Evolutionary conservation across 441 rosid genomes (phyloP), one percentile per base, ranked within the genome.

Genomic region (Pelargonium australe): DNA sequence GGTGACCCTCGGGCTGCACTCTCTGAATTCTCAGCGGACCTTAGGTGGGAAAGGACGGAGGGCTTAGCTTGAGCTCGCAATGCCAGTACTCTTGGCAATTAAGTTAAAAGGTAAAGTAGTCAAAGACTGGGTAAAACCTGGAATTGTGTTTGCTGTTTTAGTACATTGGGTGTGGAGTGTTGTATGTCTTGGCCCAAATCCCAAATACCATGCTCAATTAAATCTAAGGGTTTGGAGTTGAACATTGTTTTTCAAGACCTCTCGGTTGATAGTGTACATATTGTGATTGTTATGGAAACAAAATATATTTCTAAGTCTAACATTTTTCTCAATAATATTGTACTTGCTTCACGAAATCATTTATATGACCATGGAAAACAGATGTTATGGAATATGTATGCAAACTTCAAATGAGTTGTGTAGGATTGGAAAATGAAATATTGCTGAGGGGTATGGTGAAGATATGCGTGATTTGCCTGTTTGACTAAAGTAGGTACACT

Each of bases 1-100:
- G 97, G 95, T 3, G 85, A 90, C 58, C 98, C 87, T 0, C 86
- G 95, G 10, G 88, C 89, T 63, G 97, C 98, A 0, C 80, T 93
- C 71, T 80, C 83, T 0, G 75, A 87, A 64, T 85, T 80, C 81
- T 89, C 96, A 0, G 74, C 84, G 23, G 98, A 90, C 82, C 76
- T 90, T 64, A 71, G 63, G 31, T 90, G 98, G 97, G 97, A 87
- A 84, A 85, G 86, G 81, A 85, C 73, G 40, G 68, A 66, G 49
- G 86, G 88, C 12, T 68, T 75, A 66, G 72, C 76, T 77, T 89
- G 11, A 10, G 53, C 10, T 9, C 11, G 10, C 11, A 13, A 13
- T 11, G 51, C 51, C 51, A 47, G 13, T 14, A 13, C 53, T 47
- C 53, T 47, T 47, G 53, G 53, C 12, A 47, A 47, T 10, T 47